Evolutionary conservation across 2,329 filamentous ascomycete species (phyloP).

Genomic region (Colletotrichum eremochloae): DNA sequence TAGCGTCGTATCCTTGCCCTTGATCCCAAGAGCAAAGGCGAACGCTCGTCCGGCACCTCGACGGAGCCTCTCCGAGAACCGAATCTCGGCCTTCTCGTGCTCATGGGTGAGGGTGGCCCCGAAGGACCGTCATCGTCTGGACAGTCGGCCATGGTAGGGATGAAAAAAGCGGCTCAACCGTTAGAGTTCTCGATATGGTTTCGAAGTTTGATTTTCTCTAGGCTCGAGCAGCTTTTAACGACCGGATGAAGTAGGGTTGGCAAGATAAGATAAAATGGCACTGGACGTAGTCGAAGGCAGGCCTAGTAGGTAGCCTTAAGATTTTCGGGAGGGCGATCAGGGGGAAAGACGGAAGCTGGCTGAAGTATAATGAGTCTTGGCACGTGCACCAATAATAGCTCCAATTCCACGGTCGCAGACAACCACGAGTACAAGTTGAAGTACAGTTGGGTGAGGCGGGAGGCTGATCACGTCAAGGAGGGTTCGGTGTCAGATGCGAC

Average conservation of each 20-base stretch:
- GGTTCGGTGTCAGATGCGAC: slow-evolving; percentile 37
- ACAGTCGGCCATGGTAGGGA: slow-evolving; percentile 29
- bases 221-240: slow-evolving; percentile 1
- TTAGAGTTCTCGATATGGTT: slow-evolving; percentile 30
- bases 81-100: slow-evolving; percentile 39
- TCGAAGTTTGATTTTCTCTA: slow-evolving; percentile 6
- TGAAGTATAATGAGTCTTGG: neutral
- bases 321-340: slow-evolving; percentile 1
- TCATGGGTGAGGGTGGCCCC: slow-evolving; percentile 36
- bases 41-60: slow-evolving; percentile 56
- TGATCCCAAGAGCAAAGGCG: slow-evolving; percentile 57
- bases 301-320: neutral
- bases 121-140: slow-evolving; percentile 36
- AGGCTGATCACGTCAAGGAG: slow-evolving; percentile 26
- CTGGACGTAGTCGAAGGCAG: neutral
- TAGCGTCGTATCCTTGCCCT: slow-evolving; percentile 57
- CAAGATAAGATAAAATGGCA: slow-evolving; percentile 20
- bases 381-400: slow-evolving; percentile 24
- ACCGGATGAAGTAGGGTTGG: neutral
- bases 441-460: slow-evolving; percentile 6
- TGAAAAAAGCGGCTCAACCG: slow-evolving; percentile 27
- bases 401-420: slow-evolving; percentile 12
- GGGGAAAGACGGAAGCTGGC: neutral
- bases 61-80: slow-evolving; percentile 32
- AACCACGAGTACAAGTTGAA: neutral